These are phyloP conservation scores for Brassica incana DNA, from an alignment of 345 rosid genomes.

Conservation along the genomic window DNA sequence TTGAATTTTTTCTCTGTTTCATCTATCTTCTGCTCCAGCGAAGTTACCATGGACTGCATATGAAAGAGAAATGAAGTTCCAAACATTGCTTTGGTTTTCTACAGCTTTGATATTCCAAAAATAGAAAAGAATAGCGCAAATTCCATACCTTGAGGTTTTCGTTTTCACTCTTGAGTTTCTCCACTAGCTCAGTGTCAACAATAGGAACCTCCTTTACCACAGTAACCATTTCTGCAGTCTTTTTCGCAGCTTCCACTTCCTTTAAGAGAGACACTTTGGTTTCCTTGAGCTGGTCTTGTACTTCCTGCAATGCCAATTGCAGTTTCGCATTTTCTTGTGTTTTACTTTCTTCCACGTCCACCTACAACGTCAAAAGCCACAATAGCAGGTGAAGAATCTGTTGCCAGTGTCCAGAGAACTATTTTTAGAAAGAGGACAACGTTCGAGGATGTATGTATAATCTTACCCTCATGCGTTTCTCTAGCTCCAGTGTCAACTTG, in stretches of 20 bases:
- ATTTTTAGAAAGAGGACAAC: background rate
- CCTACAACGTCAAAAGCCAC: slow-evolving; percentile 46
- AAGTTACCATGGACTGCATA: slow-evolving; percentile 67
- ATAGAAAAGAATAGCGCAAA: background rate
- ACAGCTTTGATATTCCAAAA: background rate
- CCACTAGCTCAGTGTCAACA: slow-evolving; percentile 61
- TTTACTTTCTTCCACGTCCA: slow-evolving; percentile 85
- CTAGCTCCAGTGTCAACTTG: slow-evolving; percentile 72
- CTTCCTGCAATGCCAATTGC: background rate
- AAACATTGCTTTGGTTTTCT: slow-evolving; percentile 7
- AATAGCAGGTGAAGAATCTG: slow-evolving; percentile 10
- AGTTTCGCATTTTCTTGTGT: slow-evolving; percentile 59
- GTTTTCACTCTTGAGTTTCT: slow-evolving; percentile 77
- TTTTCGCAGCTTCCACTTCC: slow-evolving; percentile 76
- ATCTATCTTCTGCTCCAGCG: slow-evolving; percentile 79
- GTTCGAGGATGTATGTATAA: background rate
- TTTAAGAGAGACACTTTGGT: slow-evolving; percentile 30
- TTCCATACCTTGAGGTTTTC: slow-evolving; percentile 74
- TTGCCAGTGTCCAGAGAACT: background rate
- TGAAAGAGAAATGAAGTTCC: slow-evolving; percentile 6
- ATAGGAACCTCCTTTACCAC: slow-evolving; percentile 73
- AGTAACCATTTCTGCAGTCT: slow-evolving; percentile 51
- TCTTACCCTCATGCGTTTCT: slow-evolving; percentile 78
- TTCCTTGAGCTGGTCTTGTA: background rate
- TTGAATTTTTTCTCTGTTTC: slow-evolving; percentile 81